A percentile compares a stretch with the other conserved stretches of the same genome.
Evolutionary conservation across 2,329 filamentous ascomycete species (phyloP).

Genomic region (Aspergillus melleus): DNA sequence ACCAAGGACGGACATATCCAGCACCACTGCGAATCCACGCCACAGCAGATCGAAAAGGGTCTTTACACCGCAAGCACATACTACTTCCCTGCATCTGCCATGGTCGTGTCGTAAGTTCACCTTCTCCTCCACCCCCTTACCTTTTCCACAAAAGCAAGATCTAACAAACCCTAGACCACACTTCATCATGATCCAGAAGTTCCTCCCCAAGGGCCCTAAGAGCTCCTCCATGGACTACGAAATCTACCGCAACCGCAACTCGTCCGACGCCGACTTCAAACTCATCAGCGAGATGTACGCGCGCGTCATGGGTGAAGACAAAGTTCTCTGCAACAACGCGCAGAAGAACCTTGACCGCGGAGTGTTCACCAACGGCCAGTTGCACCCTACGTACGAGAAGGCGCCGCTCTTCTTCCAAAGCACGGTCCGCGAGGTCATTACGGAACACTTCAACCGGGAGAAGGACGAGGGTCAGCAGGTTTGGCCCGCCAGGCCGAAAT

Average conservation of each 20-base stretch:
- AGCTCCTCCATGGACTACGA: constrained; percentile 61
- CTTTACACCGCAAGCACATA: constrained; percentile 41
- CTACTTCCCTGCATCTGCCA: constrained; percentile 36
- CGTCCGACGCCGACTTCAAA: constrained; percentile 59
- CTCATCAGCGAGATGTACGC: constrained; percentile 61
- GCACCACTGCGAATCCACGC: constrained; percentile 43
- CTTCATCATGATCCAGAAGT: constrained; percentile 66
- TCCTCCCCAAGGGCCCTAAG: constrained; percentile 55
- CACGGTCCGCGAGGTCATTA: constrained; percentile 50
- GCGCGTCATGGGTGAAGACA: constrained; percentile 64
- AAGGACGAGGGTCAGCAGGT: constrained; percentile 48
- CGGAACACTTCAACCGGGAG: constrained; percentile 50
- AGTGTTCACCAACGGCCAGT: constrained; percentile 61
- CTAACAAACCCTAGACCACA: constrained; percentile 41
- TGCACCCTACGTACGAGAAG: constrained; percentile 61
- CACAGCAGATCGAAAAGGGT: constrained; percentile 51
- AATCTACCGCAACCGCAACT: constrained; percentile 62
- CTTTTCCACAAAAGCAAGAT: neutral
- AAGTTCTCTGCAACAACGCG: constrained; percentile 57
- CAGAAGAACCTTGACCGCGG: constrained; percentile 62
- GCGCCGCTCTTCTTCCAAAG: constrained; percentile 59
- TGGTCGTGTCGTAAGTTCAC: constrained; percentile 32
- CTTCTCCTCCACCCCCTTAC: no score
- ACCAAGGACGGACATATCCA: constrained; percentile 51
- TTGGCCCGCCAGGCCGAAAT: constrained; percentile 51